Base-by-base conservation (phyloP, 148 eudicot species). In the Gaultheria prostrata region DNA sequence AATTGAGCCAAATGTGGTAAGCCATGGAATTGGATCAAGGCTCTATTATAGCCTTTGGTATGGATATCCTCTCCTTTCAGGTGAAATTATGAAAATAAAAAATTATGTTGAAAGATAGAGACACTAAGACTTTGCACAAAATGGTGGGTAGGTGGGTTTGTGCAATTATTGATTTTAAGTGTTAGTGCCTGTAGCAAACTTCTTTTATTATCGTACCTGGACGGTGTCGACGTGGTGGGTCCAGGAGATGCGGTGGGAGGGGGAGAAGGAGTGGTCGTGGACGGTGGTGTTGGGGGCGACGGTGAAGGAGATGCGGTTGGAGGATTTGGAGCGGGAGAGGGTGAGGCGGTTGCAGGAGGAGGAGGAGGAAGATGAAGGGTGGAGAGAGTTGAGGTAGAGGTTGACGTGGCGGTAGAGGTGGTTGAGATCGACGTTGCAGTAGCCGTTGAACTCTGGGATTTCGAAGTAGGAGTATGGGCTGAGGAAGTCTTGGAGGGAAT, bases 261-360 rank as follows among this genome's bases (percentile, higher is more conserved):
- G 43, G 43, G 43, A 39, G 43, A 39, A 12, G 82, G 80, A 80
- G 57, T 75, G 1, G 87, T 85, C 86, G 80, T 46, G 56, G 77
- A 85, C 84, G 76, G 84, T 83, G 82, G 84, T 86, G 59, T 84
- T 84, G n/a, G 89, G 89, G 14, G 89, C 89, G 69, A 87, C 86
- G 57, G 86, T 77, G 83, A 69, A 84, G 76, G 89, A 54, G 65
- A 87, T 84, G 63, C 83, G 82, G 80, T 35, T 77, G 89, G 89
- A 81, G 20, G 89, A 87, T 67, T 78, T 82, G 77, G 86, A 84
- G 77, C 86, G 86, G 9, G 86, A 81, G 70, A 87, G 86, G 61
- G 89, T 43, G 77, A 87, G 89, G 73, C 86, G 89, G 76, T 83
- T 85, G 71, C 89, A 87, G 75, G 85, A 24, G 85, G 89, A 26